A percentile compares a stretch with the other conserved stretches of the same genome.
Evolutionary conservation across 2,329 filamentous ascomycete species (phyloP).

Genomic region (Diaporthe sp.): DNA sequence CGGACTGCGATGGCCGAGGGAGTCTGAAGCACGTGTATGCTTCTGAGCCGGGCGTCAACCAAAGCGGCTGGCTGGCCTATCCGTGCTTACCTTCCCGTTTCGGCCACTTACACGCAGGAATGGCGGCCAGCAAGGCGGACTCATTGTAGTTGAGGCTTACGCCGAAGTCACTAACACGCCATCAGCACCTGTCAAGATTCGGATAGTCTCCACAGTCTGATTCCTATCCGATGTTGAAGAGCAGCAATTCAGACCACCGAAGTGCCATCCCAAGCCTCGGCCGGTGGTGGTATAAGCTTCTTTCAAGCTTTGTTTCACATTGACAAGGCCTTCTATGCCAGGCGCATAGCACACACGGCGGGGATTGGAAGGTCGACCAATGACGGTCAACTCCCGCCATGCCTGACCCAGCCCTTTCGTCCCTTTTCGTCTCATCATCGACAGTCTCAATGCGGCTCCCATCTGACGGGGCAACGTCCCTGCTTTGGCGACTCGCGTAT

Average conservation of each 20-base stretch:
- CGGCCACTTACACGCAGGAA: slow-evolving; percentile 3
- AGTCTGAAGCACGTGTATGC: neutral
- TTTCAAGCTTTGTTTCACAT: slow-evolving; percentile 42
- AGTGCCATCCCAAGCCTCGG: slow-evolving; percentile 11
- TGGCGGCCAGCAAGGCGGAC: neutral
- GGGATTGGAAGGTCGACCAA: neutral
- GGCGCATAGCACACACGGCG: neutral
- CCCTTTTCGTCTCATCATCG: slow-evolving; percentile 29
- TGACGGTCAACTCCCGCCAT: neutral
- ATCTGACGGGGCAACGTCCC: neutral
- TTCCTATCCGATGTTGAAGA: slow-evolving; percentile 5
- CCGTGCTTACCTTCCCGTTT: neutral
- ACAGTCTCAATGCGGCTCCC: slow-evolving; percentile 11
- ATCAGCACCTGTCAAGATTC: neutral
- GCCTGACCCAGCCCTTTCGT: slow-evolving; percentile 3
- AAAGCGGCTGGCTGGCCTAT: too few relatives aligned
- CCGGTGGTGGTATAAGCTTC: slow-evolving; percentile 26
- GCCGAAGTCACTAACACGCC: neutral
- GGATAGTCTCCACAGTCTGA: neutral
- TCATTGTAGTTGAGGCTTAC: too few relatives aligned
- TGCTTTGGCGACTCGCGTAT: neutral
- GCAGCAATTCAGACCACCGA: slow-evolving; percentile 2
- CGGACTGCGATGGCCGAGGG: neutral
- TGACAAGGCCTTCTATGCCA: slow-evolving; percentile 32
- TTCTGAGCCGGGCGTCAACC: neutral